These are phyloP conservation scores for Furcasterigmium furcatum DNA, from an alignment of 2,329 filamentous ascomycete species.

Conservation along the genomic window DNA sequence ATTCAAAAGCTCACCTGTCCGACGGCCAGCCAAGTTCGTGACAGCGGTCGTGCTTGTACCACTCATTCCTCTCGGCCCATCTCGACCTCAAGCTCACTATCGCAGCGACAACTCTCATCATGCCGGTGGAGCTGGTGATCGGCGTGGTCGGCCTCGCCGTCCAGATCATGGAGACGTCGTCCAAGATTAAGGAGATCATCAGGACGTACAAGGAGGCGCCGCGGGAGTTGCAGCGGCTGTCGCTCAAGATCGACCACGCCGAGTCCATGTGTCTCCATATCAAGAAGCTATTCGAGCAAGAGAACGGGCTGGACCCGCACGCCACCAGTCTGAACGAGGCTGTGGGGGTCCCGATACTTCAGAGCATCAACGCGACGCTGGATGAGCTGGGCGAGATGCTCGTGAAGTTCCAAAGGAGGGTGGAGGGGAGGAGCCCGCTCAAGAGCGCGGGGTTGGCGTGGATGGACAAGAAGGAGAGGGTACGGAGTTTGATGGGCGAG, in stretches of 20 bases:
- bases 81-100: no score
- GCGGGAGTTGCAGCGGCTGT: background rate
- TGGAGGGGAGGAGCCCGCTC: background rate
- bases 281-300: background rate
- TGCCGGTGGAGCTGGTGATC: slow-evolving; percentile 1
- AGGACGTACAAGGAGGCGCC: background rate
- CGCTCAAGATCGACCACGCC: background rate
- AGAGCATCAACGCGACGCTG: background rate
- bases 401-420: background rate
- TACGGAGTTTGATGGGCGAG: background rate
- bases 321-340: background rate
- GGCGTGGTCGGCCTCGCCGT: background rate
- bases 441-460: background rate
- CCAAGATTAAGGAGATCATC: background rate
- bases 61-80: no score
- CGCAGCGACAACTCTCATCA: background rate
- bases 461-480: background rate
- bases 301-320: background rate
- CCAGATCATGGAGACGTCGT: background rate
- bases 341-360: background rate
- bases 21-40: no score
- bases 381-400: background rate
- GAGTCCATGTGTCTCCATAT: background rate
- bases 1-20: no score
- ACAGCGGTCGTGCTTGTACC: no score